Evolutionary conservation across 345 rosid species (phyloP).

Genomic region (Sisymbrium altissimum): DNA sequence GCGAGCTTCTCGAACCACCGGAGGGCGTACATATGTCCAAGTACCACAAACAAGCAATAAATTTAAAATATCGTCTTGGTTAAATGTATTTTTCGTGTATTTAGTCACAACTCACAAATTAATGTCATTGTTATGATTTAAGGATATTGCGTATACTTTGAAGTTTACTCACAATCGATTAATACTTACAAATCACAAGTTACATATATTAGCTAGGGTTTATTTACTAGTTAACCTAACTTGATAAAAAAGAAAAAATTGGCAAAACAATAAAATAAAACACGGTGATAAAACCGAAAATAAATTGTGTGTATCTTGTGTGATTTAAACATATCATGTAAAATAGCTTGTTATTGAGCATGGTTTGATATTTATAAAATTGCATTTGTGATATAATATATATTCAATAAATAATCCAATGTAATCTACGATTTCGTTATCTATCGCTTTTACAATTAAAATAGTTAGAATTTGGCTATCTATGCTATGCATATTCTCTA

Average conservation of each 20-base stretch:
- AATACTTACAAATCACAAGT: not conserved
- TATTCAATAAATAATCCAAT: not conserved
- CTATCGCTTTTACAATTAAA: not conserved
- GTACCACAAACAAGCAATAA: not conserved
- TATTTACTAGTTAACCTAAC: not conserved
- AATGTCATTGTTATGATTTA: conserved; percentile 24
- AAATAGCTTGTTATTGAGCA: not conserved
- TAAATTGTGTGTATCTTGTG: not conserved
- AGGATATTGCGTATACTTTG: conserved; percentile 13
- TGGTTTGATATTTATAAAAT: not conserved
- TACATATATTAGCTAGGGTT: not conserved
- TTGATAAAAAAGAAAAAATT: not conserved
- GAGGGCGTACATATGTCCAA: conserved; percentile 1
- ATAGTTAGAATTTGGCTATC: not conserved
- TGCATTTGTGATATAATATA: not conserved
- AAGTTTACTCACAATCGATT: not conserved
- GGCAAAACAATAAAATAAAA: not conserved
- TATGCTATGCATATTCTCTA: not conserved
- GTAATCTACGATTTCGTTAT: not conserved
- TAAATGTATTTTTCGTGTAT: conserved; percentile 10
- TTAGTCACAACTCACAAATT: too few species aligned
- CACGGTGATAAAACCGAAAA: not conserved
- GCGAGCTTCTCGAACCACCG: conserved; percentile 16
- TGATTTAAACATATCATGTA: not conserved
- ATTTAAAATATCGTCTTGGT: conserved; percentile 2